Conservation (phyloP, 176 grass and related monocot genomes). For the Oryza officinalis region DNA sequence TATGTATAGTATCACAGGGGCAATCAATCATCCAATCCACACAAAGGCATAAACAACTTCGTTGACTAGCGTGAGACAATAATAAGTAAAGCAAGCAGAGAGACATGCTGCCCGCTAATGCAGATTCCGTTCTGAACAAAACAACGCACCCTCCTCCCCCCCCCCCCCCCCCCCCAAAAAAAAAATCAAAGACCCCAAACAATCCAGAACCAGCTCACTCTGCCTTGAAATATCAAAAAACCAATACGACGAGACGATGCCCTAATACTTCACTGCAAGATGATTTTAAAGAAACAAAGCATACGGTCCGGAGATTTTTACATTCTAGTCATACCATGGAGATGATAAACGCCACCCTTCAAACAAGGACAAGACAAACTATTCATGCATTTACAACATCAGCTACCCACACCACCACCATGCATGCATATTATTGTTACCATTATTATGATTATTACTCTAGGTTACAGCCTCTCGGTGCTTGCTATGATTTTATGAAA, state of each 20-base stretch:
- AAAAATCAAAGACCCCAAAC: neutral
- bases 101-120: neutral
- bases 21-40: neutral
- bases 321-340: neutral
- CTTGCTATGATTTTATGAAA: constrained; percentile 37
- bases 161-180: too few relatives aligned
- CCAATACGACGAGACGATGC: neutral
- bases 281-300: constrained; percentile 4
- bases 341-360: constrained; percentile 19
- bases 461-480: constrained; percentile 28
- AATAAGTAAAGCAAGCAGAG: neutral
- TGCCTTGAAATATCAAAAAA: neutral
- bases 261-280: constrained; percentile 14
- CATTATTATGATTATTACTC: constrained; percentile 37
- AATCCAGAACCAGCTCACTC: neutral
- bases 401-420: constrained; percentile 40
- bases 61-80: neutral
- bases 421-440: constrained; percentile 23
- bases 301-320: constrained; percentile 10
- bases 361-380: constrained; percentile 24
- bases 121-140: constrained; percentile 3
- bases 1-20: neutral
- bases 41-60: constrained; percentile 17
- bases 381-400: constrained; percentile 45
- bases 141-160: too few relatives aligned